A percentile compares a stretch with the other conserved stretches of the same genome.
phyloP scores from a whole-genome alignment of 192 early-diverging fungal species.

The Phycomyces blakesleeanus region DNA sequence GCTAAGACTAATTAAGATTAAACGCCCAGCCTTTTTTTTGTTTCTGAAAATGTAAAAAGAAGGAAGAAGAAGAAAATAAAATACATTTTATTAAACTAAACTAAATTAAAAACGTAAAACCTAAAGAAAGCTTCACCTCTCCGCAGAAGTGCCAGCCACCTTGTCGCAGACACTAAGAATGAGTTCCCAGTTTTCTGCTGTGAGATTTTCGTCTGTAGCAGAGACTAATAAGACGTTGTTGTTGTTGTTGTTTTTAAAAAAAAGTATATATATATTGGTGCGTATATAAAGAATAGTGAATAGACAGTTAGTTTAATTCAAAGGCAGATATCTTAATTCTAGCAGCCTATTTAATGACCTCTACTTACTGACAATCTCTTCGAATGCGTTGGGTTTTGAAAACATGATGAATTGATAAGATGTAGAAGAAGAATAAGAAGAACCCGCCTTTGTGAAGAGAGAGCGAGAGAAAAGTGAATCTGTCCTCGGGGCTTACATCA shows the following conservation, averaged over 20 bases:
- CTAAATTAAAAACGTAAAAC: too few species aligned
- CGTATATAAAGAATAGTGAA: too few species aligned
- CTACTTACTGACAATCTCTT: slow-evolving; percentile 51
- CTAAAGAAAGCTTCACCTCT: slow-evolving; percentile 41
- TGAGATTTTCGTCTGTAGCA: slow-evolving; percentile 91
- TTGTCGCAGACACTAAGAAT: slow-evolving; percentile 73
- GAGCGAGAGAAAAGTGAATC: too few species aligned
- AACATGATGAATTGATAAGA: slow-evolving; percentile 36
- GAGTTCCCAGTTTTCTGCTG: slow-evolving; percentile 90
- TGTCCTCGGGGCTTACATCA: too few species aligned
- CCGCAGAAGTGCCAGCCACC: slow-evolving; percentile 45
- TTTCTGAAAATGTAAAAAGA: background rate
- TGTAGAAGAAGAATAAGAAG: background rate
- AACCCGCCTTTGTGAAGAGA: too few species aligned
- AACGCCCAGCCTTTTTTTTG: background rate
- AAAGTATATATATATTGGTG: too few species aligned
- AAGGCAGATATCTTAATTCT: background rate
- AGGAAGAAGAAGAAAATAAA: slow-evolving; percentile 3
- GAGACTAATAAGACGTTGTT: slow-evolving; percentile 49
- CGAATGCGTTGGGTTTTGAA: slow-evolving; percentile 47
- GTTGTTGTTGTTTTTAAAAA: too few species aligned
- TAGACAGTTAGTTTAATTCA: background rate
- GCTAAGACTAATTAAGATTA: background rate
- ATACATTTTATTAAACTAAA: too few species aligned
- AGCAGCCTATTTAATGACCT: too few species aligned